Base-by-base conservation (phyloP, 306 rosid species). In the Medicago truncatula region DNA sequence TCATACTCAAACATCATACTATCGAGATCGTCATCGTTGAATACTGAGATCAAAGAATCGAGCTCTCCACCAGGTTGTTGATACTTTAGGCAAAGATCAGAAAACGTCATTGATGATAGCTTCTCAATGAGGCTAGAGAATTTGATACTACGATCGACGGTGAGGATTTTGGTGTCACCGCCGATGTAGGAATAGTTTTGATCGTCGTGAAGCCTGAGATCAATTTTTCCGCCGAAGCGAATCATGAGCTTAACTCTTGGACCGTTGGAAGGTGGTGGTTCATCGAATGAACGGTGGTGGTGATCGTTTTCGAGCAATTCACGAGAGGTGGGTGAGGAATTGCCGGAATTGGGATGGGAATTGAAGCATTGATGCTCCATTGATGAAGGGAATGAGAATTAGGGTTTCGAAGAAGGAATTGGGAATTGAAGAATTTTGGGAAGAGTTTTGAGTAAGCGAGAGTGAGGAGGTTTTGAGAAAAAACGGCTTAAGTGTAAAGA, bases 11-110 rank as follows among this genome's bases (percentile, higher is more conserved):
- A 57, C 96, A 94, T 90, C 93, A 91, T 83, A 54, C 90, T 91
- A 44, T 88, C 93, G 14, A 94, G 93, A 80, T 94, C 97, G 20
- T 94, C 98, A 11, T 91, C 95, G 50, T 88, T 90, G 70, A 88
- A 88, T 52, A 94, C 96, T 36, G 98, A 94, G 65, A 91, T 92
- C 73, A 94, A 82, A 7, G 97, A 90, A 62, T 94, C 97, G 76
- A 94, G 97, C 59, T 91, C 98, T 60, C 91, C 97, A 17, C 96
- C 96, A 1, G 93, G 98, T 25, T 90, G 96, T 67, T 91, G 97
- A 77, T 94, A 94, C 84, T 94, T 94, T 81, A 94, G 81, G 77
- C 84, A 87, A 71, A 88, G 58, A 6, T 74, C 78, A 60, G 76
- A 80, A 63, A 73, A 75, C 18, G 83, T 74, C 36, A 94, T 82